phyloP scores from a whole-genome alignment of 2,329 filamentous ascomycete species.

The Pseudogymnoascus sp. region DNA sequence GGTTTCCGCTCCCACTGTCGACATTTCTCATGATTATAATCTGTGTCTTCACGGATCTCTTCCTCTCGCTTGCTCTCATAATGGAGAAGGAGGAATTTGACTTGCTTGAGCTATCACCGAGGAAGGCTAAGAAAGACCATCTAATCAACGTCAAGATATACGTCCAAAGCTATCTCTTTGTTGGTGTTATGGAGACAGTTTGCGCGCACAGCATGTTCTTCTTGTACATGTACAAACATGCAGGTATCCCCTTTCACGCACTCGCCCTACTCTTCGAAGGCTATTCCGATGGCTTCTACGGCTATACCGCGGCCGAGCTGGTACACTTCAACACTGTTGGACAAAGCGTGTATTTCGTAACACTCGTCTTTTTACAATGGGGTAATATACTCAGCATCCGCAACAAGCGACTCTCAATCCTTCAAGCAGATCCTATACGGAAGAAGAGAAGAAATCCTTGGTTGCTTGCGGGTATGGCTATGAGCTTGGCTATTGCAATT shows the following conservation, averaged over 20 bases:
- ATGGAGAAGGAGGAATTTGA: slow-evolving; percentile 49
- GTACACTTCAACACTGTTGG: slow-evolving; percentile 40
- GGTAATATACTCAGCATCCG: slow-evolving; percentile 43
- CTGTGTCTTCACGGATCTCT: slow-evolving; percentile 47
- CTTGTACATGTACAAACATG: slow-evolving; percentile 41
- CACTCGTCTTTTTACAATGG: slow-evolving; percentile 45
- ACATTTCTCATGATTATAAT: slow-evolving; percentile 52
- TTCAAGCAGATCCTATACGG: slow-evolving; percentile 43
- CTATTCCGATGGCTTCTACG: slow-evolving; percentile 41
- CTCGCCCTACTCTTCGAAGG: slow-evolving; percentile 44
- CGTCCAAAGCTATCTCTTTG: slow-evolving; percentile 43
- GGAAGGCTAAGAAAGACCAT: slow-evolving; percentile 39
- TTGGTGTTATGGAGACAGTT: slow-evolving; percentile 43
- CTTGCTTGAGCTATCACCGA: slow-evolving; percentile 41
- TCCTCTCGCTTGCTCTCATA: slow-evolving; percentile 42
- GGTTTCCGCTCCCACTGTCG: slow-evolving; percentile 42
- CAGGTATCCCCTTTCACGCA: slow-evolving; percentile 38
- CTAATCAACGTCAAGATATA: slow-evolving; percentile 46
- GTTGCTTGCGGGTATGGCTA: slow-evolving; percentile 38
- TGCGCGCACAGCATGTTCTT: slow-evolving; percentile 47
- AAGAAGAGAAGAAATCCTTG: slow-evolving; percentile 41
- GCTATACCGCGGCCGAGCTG: slow-evolving; percentile 39
- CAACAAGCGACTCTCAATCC: slow-evolving; percentile 42
- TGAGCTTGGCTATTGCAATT: slow-evolving; percentile 42
- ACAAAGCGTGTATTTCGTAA: slow-evolving; percentile 47